phyloP scores from a whole-genome alignment of 208 protist species.

The Trypanosoma avium region DNA sequence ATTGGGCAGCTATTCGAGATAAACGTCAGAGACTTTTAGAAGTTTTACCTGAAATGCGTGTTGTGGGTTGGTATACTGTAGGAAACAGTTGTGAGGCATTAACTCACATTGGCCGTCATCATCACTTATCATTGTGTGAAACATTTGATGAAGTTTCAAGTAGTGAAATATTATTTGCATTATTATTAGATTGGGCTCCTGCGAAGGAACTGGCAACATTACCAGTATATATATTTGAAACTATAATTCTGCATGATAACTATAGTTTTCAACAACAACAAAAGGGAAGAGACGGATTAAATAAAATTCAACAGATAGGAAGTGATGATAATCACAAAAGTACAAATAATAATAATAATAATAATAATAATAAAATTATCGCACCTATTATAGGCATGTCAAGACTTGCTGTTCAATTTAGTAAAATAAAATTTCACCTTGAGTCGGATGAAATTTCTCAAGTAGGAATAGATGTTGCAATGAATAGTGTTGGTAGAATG shows the following conservation, averaged over 20 bases:
- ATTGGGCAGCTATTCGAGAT: slow-evolving; percentile 36
- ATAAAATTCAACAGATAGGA: neutral
- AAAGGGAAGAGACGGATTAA: neutral
- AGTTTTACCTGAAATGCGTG: slow-evolving; percentile 45
- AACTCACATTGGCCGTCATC: slow-evolving; percentile 19
- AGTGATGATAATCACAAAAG: neutral
- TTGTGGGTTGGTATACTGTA: slow-evolving; percentile 74
- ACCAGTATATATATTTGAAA: slow-evolving; percentile 34
- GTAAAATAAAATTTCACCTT: slow-evolving; percentile 15
- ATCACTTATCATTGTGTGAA: slow-evolving; percentile 13
- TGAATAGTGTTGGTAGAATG: slow-evolving; percentile 2
- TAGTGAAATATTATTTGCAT: slow-evolving; percentile 26
- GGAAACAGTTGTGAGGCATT: slow-evolving; percentile 20
- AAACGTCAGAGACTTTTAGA: slow-evolving; percentile 42
- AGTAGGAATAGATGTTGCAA: slow-evolving; percentile 30
- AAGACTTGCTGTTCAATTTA: neutral
- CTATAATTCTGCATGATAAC: neutral
- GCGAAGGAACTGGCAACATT: slow-evolving; percentile 12
- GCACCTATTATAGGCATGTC: neutral
- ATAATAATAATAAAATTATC: neutral
- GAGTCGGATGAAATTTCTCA: slow-evolving; percentile 32
- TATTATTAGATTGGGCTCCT: slow-evolving; percentile 31
- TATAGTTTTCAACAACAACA: neutral
- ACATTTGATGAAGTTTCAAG: slow-evolving; percentile 18
- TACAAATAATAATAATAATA: slow-evolving; percentile 2